A percentile compares a stretch with the other conserved stretches of the same genome.
These are phyloP conservation scores for Trypanosoma rangeli DNA, from an alignment of 208 protist genomes.

Conservation along the genomic window DNA sequence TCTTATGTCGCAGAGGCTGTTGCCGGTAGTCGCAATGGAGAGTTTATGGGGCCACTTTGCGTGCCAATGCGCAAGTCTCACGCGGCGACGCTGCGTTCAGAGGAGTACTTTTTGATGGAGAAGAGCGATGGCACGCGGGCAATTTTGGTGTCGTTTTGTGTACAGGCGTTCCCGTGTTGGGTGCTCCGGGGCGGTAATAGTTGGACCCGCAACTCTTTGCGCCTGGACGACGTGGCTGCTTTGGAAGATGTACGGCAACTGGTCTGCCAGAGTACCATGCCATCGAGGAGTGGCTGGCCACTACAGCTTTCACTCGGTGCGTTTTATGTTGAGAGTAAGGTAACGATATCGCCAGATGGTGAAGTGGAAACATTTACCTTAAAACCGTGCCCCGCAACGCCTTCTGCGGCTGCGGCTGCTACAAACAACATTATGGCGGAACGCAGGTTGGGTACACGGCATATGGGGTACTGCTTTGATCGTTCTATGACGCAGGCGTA, in stretches of 20 bases:
- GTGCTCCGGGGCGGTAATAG: not conserved
- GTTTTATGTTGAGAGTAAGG: slow-evolving; percentile 6
- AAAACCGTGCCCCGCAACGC: not conserved
- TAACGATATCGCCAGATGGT: not conserved
- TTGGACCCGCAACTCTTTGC: not conserved
- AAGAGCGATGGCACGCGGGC: slow-evolving; percentile 83
- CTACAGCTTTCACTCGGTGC: slow-evolving; percentile 12
- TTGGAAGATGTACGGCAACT: slow-evolving; percentile 22
- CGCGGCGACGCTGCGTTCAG: slow-evolving; percentile 21
- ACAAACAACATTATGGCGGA: slow-evolving; percentile 4
- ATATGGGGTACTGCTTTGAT: slow-evolving; percentile 50
- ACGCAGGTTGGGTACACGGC: slow-evolving; percentile 15
- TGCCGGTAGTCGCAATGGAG: slow-evolving; percentile 16
- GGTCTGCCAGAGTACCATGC: not conserved
- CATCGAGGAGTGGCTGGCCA: not conserved
- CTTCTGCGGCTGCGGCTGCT: not conserved
- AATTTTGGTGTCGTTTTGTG: slow-evolving; percentile 39
- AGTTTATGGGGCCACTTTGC: slow-evolving; percentile 78
- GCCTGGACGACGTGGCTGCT: slow-evolving; percentile 19
- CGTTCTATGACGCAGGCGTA: slow-evolving; percentile 56
- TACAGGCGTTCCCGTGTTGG: slow-evolving; percentile 48
- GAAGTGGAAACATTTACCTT: slow-evolving; percentile 13
- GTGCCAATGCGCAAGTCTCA: slow-evolving; percentile 63
- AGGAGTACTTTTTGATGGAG: slow-evolving; percentile 67
- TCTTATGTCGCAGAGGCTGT: slow-evolving; percentile 26